Conservation (phyloP, 176 grass and related monocot genomes). For the Aechmea fasciata region DNA sequence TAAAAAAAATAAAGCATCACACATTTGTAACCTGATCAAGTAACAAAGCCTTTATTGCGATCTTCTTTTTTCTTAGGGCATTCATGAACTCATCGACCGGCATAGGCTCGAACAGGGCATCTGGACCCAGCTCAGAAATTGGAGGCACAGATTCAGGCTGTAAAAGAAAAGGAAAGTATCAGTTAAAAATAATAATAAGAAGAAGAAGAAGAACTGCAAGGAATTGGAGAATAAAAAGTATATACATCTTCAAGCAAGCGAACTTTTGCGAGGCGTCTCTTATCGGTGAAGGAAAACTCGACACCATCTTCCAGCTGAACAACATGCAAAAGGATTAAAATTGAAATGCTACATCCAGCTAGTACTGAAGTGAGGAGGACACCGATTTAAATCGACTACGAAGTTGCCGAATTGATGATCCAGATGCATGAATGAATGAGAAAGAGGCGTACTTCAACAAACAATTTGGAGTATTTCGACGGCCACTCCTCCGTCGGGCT, state of each 20-base stretch:
- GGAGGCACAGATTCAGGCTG: slow-evolving; percentile 82
- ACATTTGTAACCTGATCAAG: slow-evolving; percentile 63
- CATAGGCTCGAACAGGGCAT: slow-evolving; percentile 81
- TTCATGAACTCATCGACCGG: slow-evolving; percentile 38
- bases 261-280: slow-evolving; percentile 82
- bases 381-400: neutral
- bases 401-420: neutral
- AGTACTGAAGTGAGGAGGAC: neutral
- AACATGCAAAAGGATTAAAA: slow-evolving; percentile 2
- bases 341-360: neutral
- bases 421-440: neutral
- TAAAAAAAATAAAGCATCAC: too few relatives aligned
- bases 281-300: slow-evolving; percentile 97
- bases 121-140: slow-evolving; percentile 84
- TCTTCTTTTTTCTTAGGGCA: slow-evolving; percentile 52
- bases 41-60: slow-evolving; percentile 73
- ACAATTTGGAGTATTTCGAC: slow-evolving; percentile 89
- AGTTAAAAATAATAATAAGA: too few relatives aligned
- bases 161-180: slow-evolving; percentile 20
- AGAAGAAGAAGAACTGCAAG: neutral
- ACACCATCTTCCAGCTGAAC: slow-evolving; percentile 85
- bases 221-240: slow-evolving; percentile 5
- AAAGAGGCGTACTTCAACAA: slow-evolving; percentile 43
- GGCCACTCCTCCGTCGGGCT: slow-evolving; percentile 77
- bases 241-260: slow-evolving; percentile 73